Conservation (phyloP, 495 filamentous ascomycete genomes). For the Podospora bellae-mahoneyi region DNA sequence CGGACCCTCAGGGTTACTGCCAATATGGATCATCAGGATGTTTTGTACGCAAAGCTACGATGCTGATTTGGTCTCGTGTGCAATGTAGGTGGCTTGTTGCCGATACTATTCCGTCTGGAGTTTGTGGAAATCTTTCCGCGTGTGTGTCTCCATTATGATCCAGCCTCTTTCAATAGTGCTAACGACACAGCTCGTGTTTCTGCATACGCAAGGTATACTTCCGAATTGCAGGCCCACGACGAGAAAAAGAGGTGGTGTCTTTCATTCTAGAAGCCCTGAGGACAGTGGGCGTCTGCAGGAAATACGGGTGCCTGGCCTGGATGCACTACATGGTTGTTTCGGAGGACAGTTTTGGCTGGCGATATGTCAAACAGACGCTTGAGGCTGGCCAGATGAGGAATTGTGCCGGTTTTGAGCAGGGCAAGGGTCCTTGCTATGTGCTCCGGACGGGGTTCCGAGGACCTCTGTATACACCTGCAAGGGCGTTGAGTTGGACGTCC, state of each 20-base stretch:
- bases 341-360: neutral
- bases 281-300: neutral
- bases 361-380: neutral
- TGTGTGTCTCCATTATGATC: neutral
- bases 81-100: too few species aligned
- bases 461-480: neutral
- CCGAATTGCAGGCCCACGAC: neutral
- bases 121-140: too few species aligned
- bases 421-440: neutral
- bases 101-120: neutral
- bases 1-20: neutral
- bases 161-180: neutral
- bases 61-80: too few species aligned
- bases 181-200: neutral
- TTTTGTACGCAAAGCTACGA: neutral
- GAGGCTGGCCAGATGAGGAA: neutral
- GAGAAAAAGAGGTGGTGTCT: neutral
- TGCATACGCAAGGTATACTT: neutral
- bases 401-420: neutral
- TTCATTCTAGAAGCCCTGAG: neutral
- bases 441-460: neutral
- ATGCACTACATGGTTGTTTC: neutral
- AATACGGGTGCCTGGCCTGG: neutral
- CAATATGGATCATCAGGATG: neutral
- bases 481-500: neutral